Percentiles rank a stretch among this genome's conserved stretches.
Evolutionary conservation across 2,329 filamentous ascomycete genomes (phyloP).

Genomic region (Lachnellula cervina): DNA sequence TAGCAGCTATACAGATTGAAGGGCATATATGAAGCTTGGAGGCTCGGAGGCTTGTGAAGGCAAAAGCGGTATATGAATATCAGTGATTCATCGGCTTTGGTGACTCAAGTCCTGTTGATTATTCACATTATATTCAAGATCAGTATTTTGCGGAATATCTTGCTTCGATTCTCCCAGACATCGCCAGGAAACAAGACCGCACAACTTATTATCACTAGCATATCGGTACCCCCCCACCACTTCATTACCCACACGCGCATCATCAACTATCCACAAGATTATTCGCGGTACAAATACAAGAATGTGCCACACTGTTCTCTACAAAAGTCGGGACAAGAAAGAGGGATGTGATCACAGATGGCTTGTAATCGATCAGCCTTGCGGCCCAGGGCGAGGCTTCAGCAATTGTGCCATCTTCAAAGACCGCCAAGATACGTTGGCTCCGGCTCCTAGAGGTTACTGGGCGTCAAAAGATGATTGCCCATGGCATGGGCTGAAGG

Average conservation of each 20-base stretch:
- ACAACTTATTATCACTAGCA: background rate
- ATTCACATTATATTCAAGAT: too few species aligned
- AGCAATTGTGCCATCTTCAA: conserved; percentile 12
- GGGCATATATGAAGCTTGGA: too few species aligned
- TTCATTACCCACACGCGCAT: background rate
- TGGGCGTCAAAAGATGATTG: conserved; percentile 1
- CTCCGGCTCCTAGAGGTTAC: background rate
- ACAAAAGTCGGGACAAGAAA: conserved; percentile 4
- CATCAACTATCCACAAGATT: background rate
- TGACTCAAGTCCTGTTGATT: too few species aligned
- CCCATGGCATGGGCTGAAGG: conserved; percentile 11
- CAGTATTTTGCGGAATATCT: too few species aligned
- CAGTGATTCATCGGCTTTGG: too few species aligned
- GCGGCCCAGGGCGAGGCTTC: conserved; percentile 13
- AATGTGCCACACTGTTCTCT: conserved; percentile 14
- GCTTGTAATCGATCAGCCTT: conserved; percentile 11
- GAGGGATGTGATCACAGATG: conserved; percentile 11
- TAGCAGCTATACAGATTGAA: too few species aligned
- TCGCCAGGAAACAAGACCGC: too few species aligned
- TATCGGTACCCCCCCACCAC: background rate
- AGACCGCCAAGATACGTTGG: background rate
- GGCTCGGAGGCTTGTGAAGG: too few species aligned
- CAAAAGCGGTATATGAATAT: too few species aligned
- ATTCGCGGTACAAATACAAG: background rate
- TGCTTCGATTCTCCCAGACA: too few species aligned